phyloP scores from a whole-genome alignment of 805 yeast genomes.

The Candida stauntonica region DNA sequence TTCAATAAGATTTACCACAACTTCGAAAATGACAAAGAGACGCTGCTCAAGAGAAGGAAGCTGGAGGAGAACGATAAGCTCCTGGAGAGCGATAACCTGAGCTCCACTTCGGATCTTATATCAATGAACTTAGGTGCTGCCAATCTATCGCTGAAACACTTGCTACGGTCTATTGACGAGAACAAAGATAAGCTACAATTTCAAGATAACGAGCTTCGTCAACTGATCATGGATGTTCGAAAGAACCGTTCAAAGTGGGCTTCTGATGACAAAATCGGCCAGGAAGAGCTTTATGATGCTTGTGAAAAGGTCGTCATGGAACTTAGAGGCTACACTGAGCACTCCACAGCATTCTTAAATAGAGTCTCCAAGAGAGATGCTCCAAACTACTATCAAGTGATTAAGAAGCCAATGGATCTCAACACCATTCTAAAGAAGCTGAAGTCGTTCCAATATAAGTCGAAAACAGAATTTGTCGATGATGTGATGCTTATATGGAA shows the following conservation, averaged over 20 bases:
- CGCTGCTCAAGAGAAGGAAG: constrained; percentile 67
- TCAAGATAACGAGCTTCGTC: constrained; percentile 79
- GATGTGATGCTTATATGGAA: constrained; percentile 94
- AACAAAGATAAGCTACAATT: constrained; percentile 71
- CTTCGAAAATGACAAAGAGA: constrained; percentile 72
- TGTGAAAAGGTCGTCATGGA: constrained; percentile 94
- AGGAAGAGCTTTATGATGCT: constrained; percentile 95
- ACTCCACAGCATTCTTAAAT: constrained; percentile 91
- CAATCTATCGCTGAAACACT: constrained; percentile 71
- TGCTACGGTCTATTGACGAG: constrained; percentile 71
- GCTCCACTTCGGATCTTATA: constrained; percentile 24
- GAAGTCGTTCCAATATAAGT: constrained; percentile 73
- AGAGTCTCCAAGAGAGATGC: constrained; percentile 98
- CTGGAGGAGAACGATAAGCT: constrained; percentile 78
- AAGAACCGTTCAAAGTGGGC: constrained; percentile 98
- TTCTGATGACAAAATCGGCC: constrained; percentile 90
- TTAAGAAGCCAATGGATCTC: constrained; percentile 93
- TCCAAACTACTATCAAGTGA: constrained; percentile 88
- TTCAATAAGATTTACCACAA: constrained; percentile 72
- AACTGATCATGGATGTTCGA: constrained; percentile 85
- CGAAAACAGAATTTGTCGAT: constrained; percentile 88
- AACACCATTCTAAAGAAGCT: constrained; percentile 91
- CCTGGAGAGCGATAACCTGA: constrained; percentile 31
- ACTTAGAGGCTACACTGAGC: constrained; percentile 88
- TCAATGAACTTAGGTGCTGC: constrained; percentile 65